These are phyloP conservation scores for Arthroderma sp. DNA, from an alignment of 2,329 filamentous ascomycete genomes.

Conservation along the genomic window DNA sequence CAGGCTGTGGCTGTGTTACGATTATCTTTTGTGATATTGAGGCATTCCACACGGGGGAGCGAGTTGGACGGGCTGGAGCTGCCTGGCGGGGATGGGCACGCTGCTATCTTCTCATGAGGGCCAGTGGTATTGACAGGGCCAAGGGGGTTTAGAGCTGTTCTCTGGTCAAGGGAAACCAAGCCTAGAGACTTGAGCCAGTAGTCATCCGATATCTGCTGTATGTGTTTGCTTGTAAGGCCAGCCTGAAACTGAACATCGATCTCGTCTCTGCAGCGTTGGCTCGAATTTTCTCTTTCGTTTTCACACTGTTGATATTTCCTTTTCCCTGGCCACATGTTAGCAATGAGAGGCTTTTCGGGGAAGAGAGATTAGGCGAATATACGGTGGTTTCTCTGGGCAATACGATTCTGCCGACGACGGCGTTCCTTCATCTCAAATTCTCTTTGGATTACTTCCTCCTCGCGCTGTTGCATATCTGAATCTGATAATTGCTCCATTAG, in stretches of 20 bases:
- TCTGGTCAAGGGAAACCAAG: not conserved
- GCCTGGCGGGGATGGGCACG: not conserved
- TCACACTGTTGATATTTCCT: not conserved
- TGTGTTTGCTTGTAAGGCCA: too few species aligned
- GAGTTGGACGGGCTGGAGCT: not conserved
- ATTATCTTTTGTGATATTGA: not conserved
- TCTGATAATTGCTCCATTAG: not conserved
- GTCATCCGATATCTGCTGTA: not conserved
- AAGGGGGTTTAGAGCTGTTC: not conserved
- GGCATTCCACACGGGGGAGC: not conserved
- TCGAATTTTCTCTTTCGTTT: not conserved
- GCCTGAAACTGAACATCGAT: not conserved
- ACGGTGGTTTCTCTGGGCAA: slow-evolving; percentile 7
- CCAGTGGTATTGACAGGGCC: not conserved
- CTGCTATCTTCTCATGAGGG: not conserved
- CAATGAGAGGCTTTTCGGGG: not conserved
- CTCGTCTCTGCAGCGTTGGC: not conserved
- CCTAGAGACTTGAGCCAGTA: not conserved
- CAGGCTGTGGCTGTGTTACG: not conserved
- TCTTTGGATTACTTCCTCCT: not conserved
- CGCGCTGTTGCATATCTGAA: not conserved
- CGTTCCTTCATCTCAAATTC: not conserved
- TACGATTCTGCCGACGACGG: slow-evolving; percentile 2
- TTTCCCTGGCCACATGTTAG: not conserved
- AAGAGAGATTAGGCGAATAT: not conserved